Base-by-base conservation (phyloP, 169 alveolate genomes). In the Plasmodium malariae region DNA sequence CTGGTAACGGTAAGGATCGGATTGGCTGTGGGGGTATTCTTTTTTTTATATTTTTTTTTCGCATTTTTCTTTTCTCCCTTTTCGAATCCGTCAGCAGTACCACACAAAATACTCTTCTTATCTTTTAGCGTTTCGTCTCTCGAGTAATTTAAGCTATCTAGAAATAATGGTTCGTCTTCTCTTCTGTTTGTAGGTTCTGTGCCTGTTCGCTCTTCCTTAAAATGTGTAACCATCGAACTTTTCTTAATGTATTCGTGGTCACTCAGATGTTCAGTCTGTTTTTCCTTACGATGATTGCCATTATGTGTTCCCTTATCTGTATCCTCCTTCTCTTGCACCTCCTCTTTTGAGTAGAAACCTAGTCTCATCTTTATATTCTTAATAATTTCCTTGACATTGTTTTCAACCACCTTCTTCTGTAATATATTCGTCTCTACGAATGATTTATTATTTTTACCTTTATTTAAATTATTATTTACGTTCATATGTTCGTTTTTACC, bases 301-400 rank as follows among this genome's bases (percentile, higher is more conserved):
- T 36, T 67, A 37, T 37, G 1, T n/a, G 12, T 5, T 37, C 59
- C 24, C 4, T 4, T 21, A 67, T 37, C 21, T 17, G 4, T 63
- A 48, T 48, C n/a, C n/a, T 48, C n/a, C 1, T 40, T n/a, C 7
- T 48, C 63, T 3, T 5, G 7, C 19, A 21, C 24, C 26, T 78
- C 89, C 26, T 45, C 78, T 34, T 54, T 49, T 49, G 89, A 78
- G 43, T 48, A 60, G 17, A 78, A 78, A 2, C 89, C 89, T n/a
- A 78, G 54, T 28, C 89, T 60, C 32, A 28, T 78, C 21, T 78
- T 78, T 28, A 78, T 78, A 63, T 78, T 78, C 43, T 45, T 78
- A 63, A 78, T 78, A 63, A 78, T 78, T 49, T 63, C 71, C 55
- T 78, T 78, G 2, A 63, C 89, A 34, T 78, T 24, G 24, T 60